phyloP scores from a whole-genome alignment of 208 protist genomes.

The Phytomonas serpens region DNA sequence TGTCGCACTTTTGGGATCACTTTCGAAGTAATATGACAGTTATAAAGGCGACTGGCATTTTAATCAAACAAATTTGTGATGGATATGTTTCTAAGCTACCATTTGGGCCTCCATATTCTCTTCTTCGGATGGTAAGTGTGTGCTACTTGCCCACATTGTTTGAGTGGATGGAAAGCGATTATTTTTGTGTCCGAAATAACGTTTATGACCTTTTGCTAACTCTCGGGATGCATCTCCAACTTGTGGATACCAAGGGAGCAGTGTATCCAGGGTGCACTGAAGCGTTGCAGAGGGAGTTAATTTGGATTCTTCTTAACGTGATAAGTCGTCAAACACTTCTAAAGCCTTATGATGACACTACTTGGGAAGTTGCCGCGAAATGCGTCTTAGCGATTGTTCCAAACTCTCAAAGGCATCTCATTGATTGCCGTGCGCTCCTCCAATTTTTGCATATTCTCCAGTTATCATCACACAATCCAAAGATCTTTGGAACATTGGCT shows the following conservation, averaged over 20 bases:
- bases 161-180: slow-evolving; percentile 76
- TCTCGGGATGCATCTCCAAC: slow-evolving; percentile 71
- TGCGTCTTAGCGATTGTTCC: slow-evolving; percentile 61
- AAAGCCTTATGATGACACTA: slow-evolving; percentile 50
- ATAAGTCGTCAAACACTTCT: slow-evolving; percentile 48
- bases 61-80: slow-evolving; percentile 83
- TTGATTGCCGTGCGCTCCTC: slow-evolving; percentile 50
- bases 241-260: slow-evolving; percentile 61
- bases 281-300: slow-evolving; percentile 69
- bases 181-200: slow-evolving; percentile 79
- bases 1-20: slow-evolving; percentile 61
- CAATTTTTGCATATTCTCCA: slow-evolving; percentile 48
- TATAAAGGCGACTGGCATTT: slow-evolving; percentile 56
- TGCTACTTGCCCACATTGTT: slow-evolving; percentile 75
- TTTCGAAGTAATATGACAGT: slow-evolving; percentile 58
- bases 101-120: slow-evolving; percentile 47
- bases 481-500: slow-evolving; percentile 42
- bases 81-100: slow-evolving; percentile 73
- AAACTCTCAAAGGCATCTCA: slow-evolving; percentile 39
- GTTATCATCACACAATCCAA: slow-evolving; percentile 48
- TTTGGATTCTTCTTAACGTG: slow-evolving; percentile 66
- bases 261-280: slow-evolving; percentile 55
- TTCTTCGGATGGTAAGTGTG: slow-evolving; percentile 72
- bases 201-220: slow-evolving; percentile 85
- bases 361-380: slow-evolving; percentile 69